A percentile compares a stretch with the other conserved stretches of the same genome.
These are phyloP conservation scores for Tricholoma sp. DNA, from an alignment of 768 basidiomycete species.

Conservation along the genomic window DNA sequence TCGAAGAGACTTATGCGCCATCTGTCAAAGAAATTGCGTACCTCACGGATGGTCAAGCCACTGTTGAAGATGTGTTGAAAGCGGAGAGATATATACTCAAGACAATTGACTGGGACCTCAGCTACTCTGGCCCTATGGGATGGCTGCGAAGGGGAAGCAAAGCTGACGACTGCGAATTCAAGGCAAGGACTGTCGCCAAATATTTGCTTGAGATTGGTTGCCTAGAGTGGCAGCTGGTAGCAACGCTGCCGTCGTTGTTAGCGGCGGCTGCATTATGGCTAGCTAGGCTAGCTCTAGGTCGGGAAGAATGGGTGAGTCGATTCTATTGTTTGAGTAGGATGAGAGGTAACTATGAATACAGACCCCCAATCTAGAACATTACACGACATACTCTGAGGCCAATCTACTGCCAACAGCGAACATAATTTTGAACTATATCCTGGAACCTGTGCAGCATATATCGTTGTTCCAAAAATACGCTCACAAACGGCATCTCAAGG, in stretches of 20 bases:
- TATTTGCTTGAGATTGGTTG: constrained; percentile 85
- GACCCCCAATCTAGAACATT: constrained; percentile 89
- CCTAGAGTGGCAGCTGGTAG: constrained; percentile 75
- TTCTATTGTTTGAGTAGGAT: background rate
- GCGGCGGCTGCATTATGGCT: constrained; percentile 88
- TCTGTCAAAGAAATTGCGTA: constrained; percentile 75
- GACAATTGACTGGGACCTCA: constrained; percentile 81
- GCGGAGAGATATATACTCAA: constrained; percentile 88
- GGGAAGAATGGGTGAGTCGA: constrained; percentile 73
- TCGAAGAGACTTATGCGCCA: constrained; percentile 89
- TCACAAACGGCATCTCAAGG: constrained; percentile 85
- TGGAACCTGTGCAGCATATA: constrained; percentile 73
- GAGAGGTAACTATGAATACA: constrained; percentile 2
- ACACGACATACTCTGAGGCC: constrained; percentile 87
- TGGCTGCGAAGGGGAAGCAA: constrained; percentile 88
- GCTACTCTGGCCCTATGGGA: constrained; percentile 84
- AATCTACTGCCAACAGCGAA: constrained; percentile 85
- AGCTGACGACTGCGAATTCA: constrained; percentile 86
- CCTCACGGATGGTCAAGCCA: constrained; percentile 75
- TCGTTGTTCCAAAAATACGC: constrained; percentile 95
- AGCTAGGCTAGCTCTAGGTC: constrained; percentile 71
- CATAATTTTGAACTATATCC: constrained; percentile 87
- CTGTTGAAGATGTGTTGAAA: constrained; percentile 75
- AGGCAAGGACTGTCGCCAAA: constrained; percentile 83
- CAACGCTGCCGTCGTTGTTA: constrained; percentile 68